Evolutionary conservation across 192 early-diverging fungal species (phyloP).

Genomic region (Mortierella antarctica): DNA sequence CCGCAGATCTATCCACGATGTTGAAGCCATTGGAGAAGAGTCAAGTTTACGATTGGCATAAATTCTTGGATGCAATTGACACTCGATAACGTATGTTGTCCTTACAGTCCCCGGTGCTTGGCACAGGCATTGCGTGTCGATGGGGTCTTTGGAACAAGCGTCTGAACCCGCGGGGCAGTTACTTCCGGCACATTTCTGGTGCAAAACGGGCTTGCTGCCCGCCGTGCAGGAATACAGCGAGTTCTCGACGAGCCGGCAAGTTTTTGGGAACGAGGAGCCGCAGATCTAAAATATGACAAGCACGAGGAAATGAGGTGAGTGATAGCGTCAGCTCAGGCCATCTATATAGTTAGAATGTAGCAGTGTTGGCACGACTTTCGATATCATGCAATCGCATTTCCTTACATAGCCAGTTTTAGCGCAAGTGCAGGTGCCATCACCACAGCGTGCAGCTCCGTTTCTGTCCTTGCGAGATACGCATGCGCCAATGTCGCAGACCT

Average conservation of each 20-base stretch:
- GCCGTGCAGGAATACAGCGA: slow-evolving; percentile 16
- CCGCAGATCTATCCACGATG: neutral
- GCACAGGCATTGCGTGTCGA: neutral
- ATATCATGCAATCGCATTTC: no score
- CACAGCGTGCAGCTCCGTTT: neutral
- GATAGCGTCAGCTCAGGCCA: no score
- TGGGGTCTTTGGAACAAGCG: neutral
- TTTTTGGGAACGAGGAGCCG: slow-evolving; percentile 1
- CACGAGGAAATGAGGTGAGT: no score
- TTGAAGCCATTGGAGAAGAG: no score
- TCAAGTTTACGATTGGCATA: no score
- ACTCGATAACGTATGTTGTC: no score
- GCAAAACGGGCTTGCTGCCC: neutral
- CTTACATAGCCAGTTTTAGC: slow-evolving; percentile 6
- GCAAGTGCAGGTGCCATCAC: slow-evolving; percentile 3
- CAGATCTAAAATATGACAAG: neutral
- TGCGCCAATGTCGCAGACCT: slow-evolving; percentile 15
- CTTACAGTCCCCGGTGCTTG: neutral
- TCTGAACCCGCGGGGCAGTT: neutral
- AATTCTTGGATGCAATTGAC: no score
- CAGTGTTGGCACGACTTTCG: no score
- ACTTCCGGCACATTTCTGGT: neutral
- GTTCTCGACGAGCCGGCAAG: neutral
- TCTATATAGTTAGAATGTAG: no score
- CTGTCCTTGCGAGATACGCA: neutral